Conservation (phyloP, 768 basidiomycete genomes). For the Lactarius sanguifluus region DNA sequence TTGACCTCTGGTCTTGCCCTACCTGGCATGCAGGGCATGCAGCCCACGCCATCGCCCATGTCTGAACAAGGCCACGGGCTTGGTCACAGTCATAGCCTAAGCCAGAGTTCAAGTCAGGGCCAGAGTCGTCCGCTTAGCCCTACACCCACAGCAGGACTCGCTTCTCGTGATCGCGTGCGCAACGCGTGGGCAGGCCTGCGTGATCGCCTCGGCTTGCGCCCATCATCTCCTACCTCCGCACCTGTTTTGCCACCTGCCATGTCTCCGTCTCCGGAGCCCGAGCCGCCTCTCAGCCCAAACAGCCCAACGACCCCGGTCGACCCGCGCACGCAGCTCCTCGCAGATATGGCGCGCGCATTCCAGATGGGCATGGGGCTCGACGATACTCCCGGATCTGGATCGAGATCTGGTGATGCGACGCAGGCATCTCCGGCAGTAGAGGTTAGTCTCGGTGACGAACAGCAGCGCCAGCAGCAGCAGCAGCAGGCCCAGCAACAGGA, state of each 20-base stretch:
- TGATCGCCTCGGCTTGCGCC: slow-evolving; percentile 57
- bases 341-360: slow-evolving; percentile 80
- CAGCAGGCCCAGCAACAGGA: slow-evolving; percentile 19
- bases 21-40: slow-evolving; percentile 30
- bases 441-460: slow-evolving; percentile 14
- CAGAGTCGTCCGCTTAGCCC: slow-evolving; percentile 41
- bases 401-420: neutral
- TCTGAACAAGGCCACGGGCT: slow-evolving; percentile 1
- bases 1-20: slow-evolving; percentile 56
- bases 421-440: slow-evolving; percentile 5
- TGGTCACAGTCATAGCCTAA: slow-evolving; percentile 4
- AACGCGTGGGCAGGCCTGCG: slow-evolving; percentile 68
- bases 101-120: neutral
- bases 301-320: slow-evolving; percentile 37
- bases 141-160: slow-evolving; percentile 43
- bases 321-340: slow-evolving; percentile 63
- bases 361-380: slow-evolving; percentile 56
- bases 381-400: slow-evolving; percentile 10
- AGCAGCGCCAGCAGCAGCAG: slow-evolving; percentile 14
- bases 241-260: neutral
- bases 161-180: slow-evolving; percentile 47
- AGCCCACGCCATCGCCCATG: slow-evolving; percentile 7
- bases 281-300: slow-evolving; percentile 6
- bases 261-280: slow-evolving; percentile 15
- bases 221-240: slow-evolving; percentile 6